Evolutionary conservation across 1,284 basidiomycete species (phyloP), one percentile per base, ranked within the genome.

Genomic region (Malassezia furfur): DNA sequence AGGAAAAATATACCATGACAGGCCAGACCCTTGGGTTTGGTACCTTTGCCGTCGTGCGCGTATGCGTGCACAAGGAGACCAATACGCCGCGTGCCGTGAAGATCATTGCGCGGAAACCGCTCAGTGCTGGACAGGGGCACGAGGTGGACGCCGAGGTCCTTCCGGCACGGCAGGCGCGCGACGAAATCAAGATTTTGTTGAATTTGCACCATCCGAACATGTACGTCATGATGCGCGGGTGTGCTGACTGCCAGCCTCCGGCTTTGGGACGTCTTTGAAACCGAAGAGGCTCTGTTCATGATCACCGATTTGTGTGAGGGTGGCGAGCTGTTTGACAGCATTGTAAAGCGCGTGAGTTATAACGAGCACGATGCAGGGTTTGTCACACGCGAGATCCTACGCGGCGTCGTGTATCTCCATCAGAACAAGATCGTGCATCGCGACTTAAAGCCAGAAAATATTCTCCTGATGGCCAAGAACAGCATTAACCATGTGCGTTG

Each of bases 381-480:
- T 49, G 67, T 74, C 36, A 65, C 70, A 54, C 61, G 61, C 45
- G 68, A 73, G 53, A 58, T 74, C 39, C 59, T 74, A 35, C 32
- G 61, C 19, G 72, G 66, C 19, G 69, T 74, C 22, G 62, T 59
- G 8, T 74, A 73, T 36, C 63, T 74, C 15, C 72, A 74, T 59
- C 52, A 64, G 2, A 61, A 66, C 38, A 64, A 68, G 50, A 68
- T 74, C 52, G 69, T 74, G 17, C 72, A 74, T 34, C 66, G 71
- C 31, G 71, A 74, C 41, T 54, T 74, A 22, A 74, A 73, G 54
- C 70, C 71, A 17, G 72, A 74, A 41, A 74, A 74, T 52, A 74
- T 74, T 43, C 63, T 74, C 0, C 46, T 74, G 21, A 57, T 63
- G 36, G 60, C 67, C 45, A 62, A 61, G 45, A 44, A 60, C 15